A percentile compares a stretch with the other conserved stretches of the same genome.
These are phyloP conservation scores for Eleusine coracana DNA, from an alignment of 176 grass and related monocot species.

Conservation along the genomic window DNA sequence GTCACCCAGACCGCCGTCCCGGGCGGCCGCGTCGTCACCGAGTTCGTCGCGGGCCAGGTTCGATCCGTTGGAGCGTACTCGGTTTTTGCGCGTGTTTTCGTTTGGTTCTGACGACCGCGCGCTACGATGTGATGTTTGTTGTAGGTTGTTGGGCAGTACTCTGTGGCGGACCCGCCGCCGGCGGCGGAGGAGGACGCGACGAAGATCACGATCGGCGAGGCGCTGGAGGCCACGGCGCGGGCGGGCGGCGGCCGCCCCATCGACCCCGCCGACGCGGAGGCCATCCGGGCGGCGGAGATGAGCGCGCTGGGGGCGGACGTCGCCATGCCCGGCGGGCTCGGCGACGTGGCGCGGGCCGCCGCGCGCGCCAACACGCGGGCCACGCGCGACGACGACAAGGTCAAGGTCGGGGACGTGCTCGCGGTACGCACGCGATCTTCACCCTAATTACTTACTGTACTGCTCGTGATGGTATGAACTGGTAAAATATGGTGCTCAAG, in stretches of 20 bases:
- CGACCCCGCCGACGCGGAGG: slow-evolving; percentile 61
- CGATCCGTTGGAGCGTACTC: too few species aligned
- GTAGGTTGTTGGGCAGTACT: slow-evolving; percentile 35
- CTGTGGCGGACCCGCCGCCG: slow-evolving; percentile 38
- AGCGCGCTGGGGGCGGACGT: slow-evolving; percentile 31
- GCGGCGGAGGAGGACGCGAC: neutral
- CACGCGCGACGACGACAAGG: slow-evolving; percentile 54
- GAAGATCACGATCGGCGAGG: slow-evolving; percentile 76
- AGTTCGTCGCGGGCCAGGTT: slow-evolving; percentile 64
- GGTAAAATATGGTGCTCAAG: too few species aligned
- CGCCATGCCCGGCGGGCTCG: slow-evolving; percentile 47
- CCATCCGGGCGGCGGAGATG: slow-evolving; percentile 66
- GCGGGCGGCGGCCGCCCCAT: slow-evolving; percentile 48
- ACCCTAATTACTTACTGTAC: too few species aligned
- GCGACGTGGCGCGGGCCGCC: slow-evolving; percentile 47
- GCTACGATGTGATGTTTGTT: neutral
- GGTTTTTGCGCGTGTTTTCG: too few species aligned
- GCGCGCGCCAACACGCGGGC: slow-evolving; percentile 49
- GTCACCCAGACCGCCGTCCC: slow-evolving; percentile 60
- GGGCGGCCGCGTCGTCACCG: slow-evolving; percentile 57
- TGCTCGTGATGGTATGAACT: too few species aligned
- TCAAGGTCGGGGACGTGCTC: slow-evolving; percentile 63
- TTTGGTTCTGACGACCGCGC: neutral
- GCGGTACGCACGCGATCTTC: neutral
- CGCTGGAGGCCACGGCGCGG: slow-evolving; percentile 52